Evolutionary conservation across 2,329 filamentous ascomycete species (phyloP).

Genomic region (Thielaviopsis ethacetica): DNA sequence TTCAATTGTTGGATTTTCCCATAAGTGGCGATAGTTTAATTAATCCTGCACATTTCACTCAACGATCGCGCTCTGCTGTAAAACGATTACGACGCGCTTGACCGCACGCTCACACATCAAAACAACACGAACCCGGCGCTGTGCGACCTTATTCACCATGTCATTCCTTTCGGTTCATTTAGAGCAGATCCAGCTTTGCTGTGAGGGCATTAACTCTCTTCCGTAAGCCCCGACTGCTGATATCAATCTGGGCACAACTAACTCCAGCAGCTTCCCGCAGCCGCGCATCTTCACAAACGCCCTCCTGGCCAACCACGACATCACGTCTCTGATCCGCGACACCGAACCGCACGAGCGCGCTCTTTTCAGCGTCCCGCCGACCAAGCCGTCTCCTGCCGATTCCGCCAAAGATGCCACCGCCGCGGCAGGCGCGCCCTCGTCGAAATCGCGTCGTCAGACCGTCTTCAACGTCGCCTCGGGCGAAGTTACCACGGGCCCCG

Average conservation of each 20-base stretch:
- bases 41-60: too few species aligned
- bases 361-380: constrained; percentile 74
- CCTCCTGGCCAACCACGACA: constrained; percentile 73
- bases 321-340: constrained; percentile 85
- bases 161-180: constrained; percentile 53
- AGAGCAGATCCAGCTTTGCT: constrained; percentile 62
- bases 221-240: constrained; percentile 35
- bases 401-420: constrained; percentile 24
- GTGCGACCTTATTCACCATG: constrained; percentile 31
- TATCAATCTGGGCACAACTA: not conserved
- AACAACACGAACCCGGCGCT: not conserved
- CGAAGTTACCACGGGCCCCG: constrained; percentile 41
- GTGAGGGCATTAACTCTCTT: constrained; percentile 57
- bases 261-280: constrained; percentile 52
- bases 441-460: constrained; percentile 37
- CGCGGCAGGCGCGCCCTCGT: constrained; percentile 20
- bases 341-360: constrained; percentile 90
- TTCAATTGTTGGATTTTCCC: too few species aligned
- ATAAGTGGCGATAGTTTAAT: too few species aligned
- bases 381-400: constrained; percentile 27
- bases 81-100: too few species aligned
- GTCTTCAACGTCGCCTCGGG: constrained; percentile 50
- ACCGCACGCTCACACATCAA: not conserved
- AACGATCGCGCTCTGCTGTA: too few species aligned
- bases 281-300: constrained; percentile 96